These are phyloP conservation scores for Diphasiastrum complanatum DNA, from an alignment of 83 land plant genomes.

Conservation along the genomic window DNA sequence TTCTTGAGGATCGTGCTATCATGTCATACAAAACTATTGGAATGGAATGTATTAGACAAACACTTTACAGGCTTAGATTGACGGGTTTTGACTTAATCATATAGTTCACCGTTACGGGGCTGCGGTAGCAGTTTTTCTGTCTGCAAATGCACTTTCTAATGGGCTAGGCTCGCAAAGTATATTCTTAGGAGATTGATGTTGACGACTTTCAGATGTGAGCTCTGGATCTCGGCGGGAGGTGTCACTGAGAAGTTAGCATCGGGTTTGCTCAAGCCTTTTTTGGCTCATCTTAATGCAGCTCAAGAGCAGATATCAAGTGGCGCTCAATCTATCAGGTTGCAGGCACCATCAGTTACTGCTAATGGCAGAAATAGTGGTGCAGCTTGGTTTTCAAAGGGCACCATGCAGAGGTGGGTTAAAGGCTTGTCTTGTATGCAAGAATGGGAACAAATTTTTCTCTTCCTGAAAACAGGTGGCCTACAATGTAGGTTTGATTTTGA, in stretches of 20 bases:
- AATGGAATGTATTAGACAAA: too few species aligned
- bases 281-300: conserved; percentile 62
- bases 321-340: conserved; percentile 63
- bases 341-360: conserved; percentile 30
- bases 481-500: not conserved
- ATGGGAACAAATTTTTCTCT: not conserved
- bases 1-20: too few species aligned
- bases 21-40: too few species aligned
- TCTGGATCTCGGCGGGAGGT: conserved; percentile 55
- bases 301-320: conserved; percentile 70
- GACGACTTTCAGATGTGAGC: conserved; percentile 60
- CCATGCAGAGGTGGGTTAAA: conserved; percentile 54
- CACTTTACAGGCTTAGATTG: too few species aligned
- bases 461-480: not conserved
- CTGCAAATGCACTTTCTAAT: too few species aligned
- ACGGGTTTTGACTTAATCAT: too few species aligned
- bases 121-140: not conserved
- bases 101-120: not conserved
- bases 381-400: conserved; percentile 74
- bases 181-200: too few species aligned
- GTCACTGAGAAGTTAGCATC: conserved; percentile 63
- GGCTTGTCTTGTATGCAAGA: not conserved
- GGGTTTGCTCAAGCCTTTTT: conserved; percentile 72
- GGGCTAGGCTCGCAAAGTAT: too few species aligned
- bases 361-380: conserved; percentile 25